These are phyloP conservation scores for Reticulascus tulasneorum DNA, from an alignment of 2,329 filamentous ascomycete genomes.

Conservation along the genomic window DNA sequence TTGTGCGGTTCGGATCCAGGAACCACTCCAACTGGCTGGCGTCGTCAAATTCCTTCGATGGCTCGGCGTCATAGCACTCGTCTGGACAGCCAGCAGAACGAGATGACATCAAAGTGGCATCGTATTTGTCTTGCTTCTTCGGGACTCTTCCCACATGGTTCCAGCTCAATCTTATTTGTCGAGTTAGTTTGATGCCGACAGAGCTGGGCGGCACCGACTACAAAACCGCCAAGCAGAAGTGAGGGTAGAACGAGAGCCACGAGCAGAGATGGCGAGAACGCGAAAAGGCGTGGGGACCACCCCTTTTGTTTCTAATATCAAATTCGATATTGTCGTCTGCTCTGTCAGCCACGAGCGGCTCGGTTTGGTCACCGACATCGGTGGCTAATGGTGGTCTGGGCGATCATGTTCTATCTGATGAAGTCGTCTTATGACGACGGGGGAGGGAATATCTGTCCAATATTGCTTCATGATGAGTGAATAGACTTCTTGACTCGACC, in stretches of 20 bases:
- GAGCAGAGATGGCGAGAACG: neutral
- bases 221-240: neutral
- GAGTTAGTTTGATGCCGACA: neutral
- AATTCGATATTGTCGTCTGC: neutral
- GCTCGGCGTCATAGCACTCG: conserved; percentile 2
- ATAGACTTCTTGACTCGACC: too few species aligned
- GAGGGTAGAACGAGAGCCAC: neutral
- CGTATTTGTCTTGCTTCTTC: neutral
- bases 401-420: too few species aligned
- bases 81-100: conserved; percentile 2
- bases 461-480: too few species aligned
- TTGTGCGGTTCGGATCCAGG: conserved; percentile 8
- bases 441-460: too few species aligned
- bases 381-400: neutral
- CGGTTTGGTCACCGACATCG: neutral
- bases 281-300: neutral
- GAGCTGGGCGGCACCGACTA: neutral
- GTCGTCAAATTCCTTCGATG: conserved; percentile 1
- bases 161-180: neutral
- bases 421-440: too few species aligned
- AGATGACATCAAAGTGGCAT: conserved; percentile 5
- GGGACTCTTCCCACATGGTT: neutral
- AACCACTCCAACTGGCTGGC: conserved; percentile 8
- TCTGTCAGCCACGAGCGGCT: neutral
- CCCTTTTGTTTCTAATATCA: neutral